phyloP scores from a whole-genome alignment of 179 eudicot species.

The Dionaea muscipula region DNA sequence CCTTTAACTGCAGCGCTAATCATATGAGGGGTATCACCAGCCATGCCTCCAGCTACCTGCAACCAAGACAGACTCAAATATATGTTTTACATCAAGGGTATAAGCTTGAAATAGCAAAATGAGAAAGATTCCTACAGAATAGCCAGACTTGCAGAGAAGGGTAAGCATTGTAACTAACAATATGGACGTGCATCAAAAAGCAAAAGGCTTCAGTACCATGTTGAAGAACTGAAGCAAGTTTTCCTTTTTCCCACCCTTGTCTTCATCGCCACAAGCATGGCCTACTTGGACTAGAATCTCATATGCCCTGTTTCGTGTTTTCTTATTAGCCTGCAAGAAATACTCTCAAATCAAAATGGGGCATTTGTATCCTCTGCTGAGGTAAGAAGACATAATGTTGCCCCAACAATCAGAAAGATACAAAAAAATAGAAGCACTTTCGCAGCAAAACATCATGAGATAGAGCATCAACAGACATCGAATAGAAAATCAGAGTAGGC shows the following conservation, averaged over 20 bases:
- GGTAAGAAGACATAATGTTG: neutral
- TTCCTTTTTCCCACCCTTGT: conserved; percentile 53
- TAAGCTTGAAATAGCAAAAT: neutral
- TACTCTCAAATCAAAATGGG: neutral
- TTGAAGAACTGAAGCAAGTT: conserved; percentile 57
- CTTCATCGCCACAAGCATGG: conserved; percentile 75
- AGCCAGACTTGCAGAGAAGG: neutral
- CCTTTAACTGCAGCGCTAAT: conserved; percentile 94
- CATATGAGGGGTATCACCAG: conserved; percentile 91
- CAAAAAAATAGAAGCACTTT: no score
- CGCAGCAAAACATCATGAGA: no score
- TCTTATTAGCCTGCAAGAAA: conserved; percentile 61
- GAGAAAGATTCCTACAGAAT: no score
- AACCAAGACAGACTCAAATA: neutral
- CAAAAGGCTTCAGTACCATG: conserved; percentile 36
- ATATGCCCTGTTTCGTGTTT: conserved; percentile 90
- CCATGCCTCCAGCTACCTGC: conserved; percentile 83
- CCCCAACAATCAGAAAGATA: no score
- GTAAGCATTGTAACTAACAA: neutral
- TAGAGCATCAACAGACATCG: no score
- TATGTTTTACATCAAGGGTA: neutral
- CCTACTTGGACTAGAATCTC: conserved; percentile 89
- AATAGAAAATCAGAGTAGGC: no score
- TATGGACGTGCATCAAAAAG: neutral
- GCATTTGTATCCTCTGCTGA: neutral